phyloP scores from a whole-genome alignment of 2,329 filamentous ascomycete genomes.

The Xylaria digitata region DNA sequence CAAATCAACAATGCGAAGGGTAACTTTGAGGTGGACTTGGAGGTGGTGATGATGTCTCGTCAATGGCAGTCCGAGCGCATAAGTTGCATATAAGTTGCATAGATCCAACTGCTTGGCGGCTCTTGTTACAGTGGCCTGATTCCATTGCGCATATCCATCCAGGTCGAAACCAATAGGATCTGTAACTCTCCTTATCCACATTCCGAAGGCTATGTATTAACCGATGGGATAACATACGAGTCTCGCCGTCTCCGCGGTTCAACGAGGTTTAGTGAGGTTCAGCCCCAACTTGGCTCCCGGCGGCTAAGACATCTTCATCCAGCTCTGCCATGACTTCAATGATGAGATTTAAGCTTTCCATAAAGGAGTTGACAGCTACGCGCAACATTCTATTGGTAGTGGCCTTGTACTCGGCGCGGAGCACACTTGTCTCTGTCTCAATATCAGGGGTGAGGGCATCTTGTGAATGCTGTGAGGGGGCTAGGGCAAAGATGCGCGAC shows the following conservation, averaged over 20 bases:
- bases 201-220: slow-evolving; percentile 15
- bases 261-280: background rate
- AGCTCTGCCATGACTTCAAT: slow-evolving; percentile 91
- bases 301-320: slow-evolving; percentile 81
- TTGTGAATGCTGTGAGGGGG: slow-evolving; percentile 41
- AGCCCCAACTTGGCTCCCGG: slow-evolving; percentile 35
- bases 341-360: slow-evolving; percentile 87
- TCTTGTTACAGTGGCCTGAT: too few species aligned
- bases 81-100: too few species aligned
- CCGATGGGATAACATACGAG: background rate
- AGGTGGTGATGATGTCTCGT: too few species aligned
- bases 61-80: too few species aligned
- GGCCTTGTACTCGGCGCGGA: slow-evolving; percentile 83
- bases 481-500: slow-evolving; percentile 73
- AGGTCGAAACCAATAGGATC: too few species aligned
- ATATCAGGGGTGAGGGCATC: slow-evolving; percentile 35
- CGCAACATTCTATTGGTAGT: slow-evolving; percentile 97
- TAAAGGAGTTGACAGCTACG: slow-evolving; percentile 95
- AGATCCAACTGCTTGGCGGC: too few species aligned
- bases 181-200: slow-evolving; percentile 3
- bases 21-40: too few species aligned
- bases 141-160: too few species aligned
- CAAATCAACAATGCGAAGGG: too few species aligned
- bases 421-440: slow-evolving; percentile 56
- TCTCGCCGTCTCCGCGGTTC: background rate